phyloP scores from a whole-genome alignment of 164 flowering plant species.

The Dillenia suffruticosa region DNA sequence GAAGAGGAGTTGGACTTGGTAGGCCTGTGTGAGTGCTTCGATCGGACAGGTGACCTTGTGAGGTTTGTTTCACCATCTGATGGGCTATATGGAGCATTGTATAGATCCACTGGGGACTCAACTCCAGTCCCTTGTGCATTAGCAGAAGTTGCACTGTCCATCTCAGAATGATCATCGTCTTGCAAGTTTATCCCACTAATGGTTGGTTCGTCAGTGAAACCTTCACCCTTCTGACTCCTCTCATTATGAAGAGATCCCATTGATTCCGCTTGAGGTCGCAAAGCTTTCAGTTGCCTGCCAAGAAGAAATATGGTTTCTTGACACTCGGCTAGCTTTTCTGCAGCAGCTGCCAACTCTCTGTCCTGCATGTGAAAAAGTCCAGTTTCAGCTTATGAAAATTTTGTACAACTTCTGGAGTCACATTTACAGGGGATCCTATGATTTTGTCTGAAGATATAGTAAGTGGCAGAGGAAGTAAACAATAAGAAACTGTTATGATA shows the following conservation, averaged over 20 bases:
- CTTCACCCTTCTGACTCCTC: conserved; percentile 31
- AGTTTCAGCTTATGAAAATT: background rate
- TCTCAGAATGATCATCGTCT: conserved; percentile 39
- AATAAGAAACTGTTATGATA: too few species aligned
- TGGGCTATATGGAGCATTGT: conserved; percentile 29
- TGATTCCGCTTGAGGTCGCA: conserved; percentile 66
- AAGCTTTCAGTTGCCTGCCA: conserved; percentile 68
- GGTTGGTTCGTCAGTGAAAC: conserved; percentile 33
- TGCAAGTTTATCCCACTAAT: conserved; percentile 24
- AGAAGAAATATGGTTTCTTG: conserved; percentile 94
- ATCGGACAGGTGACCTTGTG: conserved; percentile 45
- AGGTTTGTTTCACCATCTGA: conserved; percentile 42
- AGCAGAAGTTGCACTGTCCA: conserved; percentile 25
- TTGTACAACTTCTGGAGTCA: background rate
- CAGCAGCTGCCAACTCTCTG: conserved; percentile 73
- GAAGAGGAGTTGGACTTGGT: conserved; percentile 54
- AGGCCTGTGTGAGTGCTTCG: conserved; percentile 48
- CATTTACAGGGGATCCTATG: too few species aligned
- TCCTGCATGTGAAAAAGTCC: conserved; percentile 39
- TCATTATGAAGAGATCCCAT: conserved; percentile 44
- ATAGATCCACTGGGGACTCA: conserved; percentile 40
- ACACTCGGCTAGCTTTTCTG: conserved; percentile 92
- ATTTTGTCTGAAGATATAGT: too few species aligned
- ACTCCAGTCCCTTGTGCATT: conserved; percentile 23
- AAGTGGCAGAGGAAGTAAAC: too few species aligned